Percentiles rank a stretch among this genome's conserved stretches.
These are phyloP conservation scores for Erodium trifolium DNA, from an alignment of 441 rosid species.

Conservation along the genomic window DNA sequence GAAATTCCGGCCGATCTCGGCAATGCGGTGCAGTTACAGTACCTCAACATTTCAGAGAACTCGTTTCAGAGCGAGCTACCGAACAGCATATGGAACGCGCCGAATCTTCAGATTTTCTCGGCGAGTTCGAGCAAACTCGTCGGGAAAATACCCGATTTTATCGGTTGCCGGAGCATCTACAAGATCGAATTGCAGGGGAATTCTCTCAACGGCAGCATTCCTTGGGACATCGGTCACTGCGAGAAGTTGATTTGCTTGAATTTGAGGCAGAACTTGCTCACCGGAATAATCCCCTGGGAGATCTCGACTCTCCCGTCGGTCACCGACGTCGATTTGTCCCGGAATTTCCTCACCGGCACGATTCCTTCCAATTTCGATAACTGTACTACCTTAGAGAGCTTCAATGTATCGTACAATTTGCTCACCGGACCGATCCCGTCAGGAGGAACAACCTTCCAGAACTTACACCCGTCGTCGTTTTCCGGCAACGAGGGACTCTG, in stretches of 20 bases:
- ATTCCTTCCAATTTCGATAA: slow-evolving; percentile 73
- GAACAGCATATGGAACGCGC: slow-evolving; percentile 50
- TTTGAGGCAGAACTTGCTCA: slow-evolving; percentile 55
- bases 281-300: slow-evolving; percentile 84
- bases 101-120: slow-evolving; percentile 55
- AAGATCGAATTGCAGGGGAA: slow-evolving; percentile 71
- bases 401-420: slow-evolving; percentile 68
- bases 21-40: slow-evolving; percentile 46
- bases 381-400: slow-evolving; percentile 62
- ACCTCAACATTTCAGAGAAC: slow-evolving; percentile 64
- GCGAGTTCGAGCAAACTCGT: slow-evolving; percentile 47
- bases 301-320: slow-evolving; percentile 63
- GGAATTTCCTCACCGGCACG: slow-evolving; percentile 60
- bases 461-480: slow-evolving; percentile 71
- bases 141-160: slow-evolving; percentile 62
- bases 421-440: slow-evolving; percentile 72
- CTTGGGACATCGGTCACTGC: slow-evolving; percentile 75
- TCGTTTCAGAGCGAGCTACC: slow-evolving; percentile 45
- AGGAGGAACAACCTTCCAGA: slow-evolving; percentile 46
- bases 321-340: slow-evolving; percentile 70
- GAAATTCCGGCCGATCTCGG: slow-evolving; percentile 63
- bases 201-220: slow-evolving; percentile 56
- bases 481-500: slow-evolving; percentile 69
- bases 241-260: slow-evolving; percentile 63
- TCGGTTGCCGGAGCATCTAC: slow-evolving; percentile 58